Evolutionary conservation across 1,284 basidiomycete species (phyloP), one percentile per base, ranked within the genome.

Genomic region (Heterobasidion irregulare): DNA sequence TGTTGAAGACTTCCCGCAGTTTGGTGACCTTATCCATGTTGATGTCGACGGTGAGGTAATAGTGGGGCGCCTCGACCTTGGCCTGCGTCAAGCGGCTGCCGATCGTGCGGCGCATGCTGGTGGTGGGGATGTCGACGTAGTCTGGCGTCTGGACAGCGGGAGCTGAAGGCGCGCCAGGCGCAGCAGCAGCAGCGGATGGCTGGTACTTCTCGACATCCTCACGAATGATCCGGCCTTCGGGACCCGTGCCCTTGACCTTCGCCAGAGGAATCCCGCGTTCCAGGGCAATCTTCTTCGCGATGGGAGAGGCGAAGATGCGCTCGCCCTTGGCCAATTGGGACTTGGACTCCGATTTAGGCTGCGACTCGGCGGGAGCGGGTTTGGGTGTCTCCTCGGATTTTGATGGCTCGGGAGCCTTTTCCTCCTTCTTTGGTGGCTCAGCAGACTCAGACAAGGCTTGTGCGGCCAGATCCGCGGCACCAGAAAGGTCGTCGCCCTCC

Each of bases 21-120:
- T 98, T 98, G 68, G 91, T 71, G 34, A 96, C 88, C 75, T 94
- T 94, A 79, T 94, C 94, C 94, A 99, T 98, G 76, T 93, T 90
- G 70, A 99, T 81, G 67, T 98, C 93, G 54, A 92, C 81, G 12
- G 96, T 98, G 64, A 99, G 74, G 75, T 98, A 99, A 77, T 97
- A 99, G 72, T 98, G 95, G n/a, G 97, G 97, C 26, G 94, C 70
- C 62, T 93, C 86, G 70, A 91, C 87, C 75, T 98, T 99, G 62
- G 90, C 92, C 75, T 98, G 92, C 2, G 88, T 84, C 62, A 99
- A 82, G 63, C 97, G 92, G 54, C 81, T 66, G 58, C 92, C 97
- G 68, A 99, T 99, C 48, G 84, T 87, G 63, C 91, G 90, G 58
- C 97, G 90, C 91, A 99, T 99, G 75, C 87, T 95, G 56, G 91